phyloP scores from a whole-genome alignment of 1,139 yeast species.

The Suhomyces wounanorum region DNA sequence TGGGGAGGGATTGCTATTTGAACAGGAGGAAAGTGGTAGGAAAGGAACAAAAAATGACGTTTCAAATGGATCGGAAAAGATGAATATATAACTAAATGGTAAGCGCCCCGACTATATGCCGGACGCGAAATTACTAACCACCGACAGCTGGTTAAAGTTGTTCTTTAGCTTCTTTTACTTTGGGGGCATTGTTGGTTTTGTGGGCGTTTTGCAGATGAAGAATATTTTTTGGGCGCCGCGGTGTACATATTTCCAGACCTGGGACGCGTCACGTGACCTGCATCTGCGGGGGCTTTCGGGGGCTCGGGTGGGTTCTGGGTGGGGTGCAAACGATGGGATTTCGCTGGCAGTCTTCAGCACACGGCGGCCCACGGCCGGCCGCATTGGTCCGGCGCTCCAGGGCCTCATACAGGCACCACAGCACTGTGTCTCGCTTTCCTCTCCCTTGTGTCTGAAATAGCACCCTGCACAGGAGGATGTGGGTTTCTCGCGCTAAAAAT shows the following conservation, averaged over 20 bases:
- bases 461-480: background rate
- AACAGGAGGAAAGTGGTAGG: background rate
- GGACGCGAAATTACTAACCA: conserved; percentile 9
- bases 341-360: too few species aligned
- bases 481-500: background rate
- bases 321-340: background rate
- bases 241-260: conserved; percentile 9
- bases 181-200: conserved; percentile 11
- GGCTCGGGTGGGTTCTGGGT: background rate
- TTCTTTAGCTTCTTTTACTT: conserved; percentile 14
- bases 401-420: background rate
- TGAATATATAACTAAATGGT: conserved; percentile 8
- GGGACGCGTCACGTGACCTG: background rate
- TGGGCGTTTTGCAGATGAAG: conserved; percentile 11
- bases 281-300: background rate
- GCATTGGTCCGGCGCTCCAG: background rate
- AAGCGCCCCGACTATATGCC: conserved; percentile 6
- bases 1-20: background rate
- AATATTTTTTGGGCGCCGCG: conserved; percentile 8
- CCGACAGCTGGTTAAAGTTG: conserved; percentile 12
- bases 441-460: background rate
- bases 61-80: conserved; percentile 7
- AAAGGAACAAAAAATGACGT: background rate
- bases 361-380: too few species aligned
- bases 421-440: background rate